Evolutionary conservation across 1,139 yeast genomes (phyloP).

Genomic region (Entelexis sorbosivorans): DNA sequence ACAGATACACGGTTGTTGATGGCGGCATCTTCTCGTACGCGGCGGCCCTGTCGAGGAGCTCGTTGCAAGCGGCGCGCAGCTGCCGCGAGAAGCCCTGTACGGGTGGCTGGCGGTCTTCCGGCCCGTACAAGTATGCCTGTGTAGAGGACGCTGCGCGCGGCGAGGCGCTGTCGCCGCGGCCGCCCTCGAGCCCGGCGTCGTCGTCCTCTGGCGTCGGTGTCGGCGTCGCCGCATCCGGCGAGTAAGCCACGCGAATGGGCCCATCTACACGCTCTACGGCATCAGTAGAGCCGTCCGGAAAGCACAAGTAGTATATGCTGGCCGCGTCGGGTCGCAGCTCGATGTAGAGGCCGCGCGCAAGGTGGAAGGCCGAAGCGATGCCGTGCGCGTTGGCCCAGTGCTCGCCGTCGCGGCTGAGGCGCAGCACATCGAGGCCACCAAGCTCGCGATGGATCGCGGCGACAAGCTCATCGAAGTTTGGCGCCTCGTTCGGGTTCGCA

Average conservation of each 20-base stretch:
- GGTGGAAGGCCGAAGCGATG: slow-evolving; percentile 54
- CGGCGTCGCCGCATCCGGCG: not conserved
- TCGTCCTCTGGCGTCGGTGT: not conserved
- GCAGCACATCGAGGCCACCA: slow-evolving; percentile 46
- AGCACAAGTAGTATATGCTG: slow-evolving; percentile 49
- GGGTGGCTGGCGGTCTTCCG: slow-evolving; percentile 3
- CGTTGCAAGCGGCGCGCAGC: slow-evolving; percentile 6
- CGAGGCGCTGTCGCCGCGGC: too few species aligned
- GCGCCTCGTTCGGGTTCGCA: slow-evolving; percentile 43
- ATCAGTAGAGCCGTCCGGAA: not conserved
- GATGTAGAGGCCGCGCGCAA: slow-evolving; percentile 50
- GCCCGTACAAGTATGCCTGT: not conserved
- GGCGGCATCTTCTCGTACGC: not conserved
- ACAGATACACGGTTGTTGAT: slow-evolving; percentile 12
- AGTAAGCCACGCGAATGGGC: slow-evolving; percentile 14
- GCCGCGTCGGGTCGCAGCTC: slow-evolving; percentile 33
- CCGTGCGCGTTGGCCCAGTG: slow-evolving; percentile 56
- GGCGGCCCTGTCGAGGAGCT: slow-evolving; percentile 2
- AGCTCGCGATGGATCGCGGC: slow-evolving; percentile 43
- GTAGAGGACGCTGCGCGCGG: too few species aligned
- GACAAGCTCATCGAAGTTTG: slow-evolving; percentile 46
- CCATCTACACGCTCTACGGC: slow-evolving; percentile 12
- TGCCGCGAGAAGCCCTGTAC: not conserved
- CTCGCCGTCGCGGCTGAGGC: slow-evolving; percentile 49
- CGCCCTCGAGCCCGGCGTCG: not conserved